Conservation (phyloP, 2,329 filamentous ascomycete genomes). For the Cladophialophora carrionii region DNA sequence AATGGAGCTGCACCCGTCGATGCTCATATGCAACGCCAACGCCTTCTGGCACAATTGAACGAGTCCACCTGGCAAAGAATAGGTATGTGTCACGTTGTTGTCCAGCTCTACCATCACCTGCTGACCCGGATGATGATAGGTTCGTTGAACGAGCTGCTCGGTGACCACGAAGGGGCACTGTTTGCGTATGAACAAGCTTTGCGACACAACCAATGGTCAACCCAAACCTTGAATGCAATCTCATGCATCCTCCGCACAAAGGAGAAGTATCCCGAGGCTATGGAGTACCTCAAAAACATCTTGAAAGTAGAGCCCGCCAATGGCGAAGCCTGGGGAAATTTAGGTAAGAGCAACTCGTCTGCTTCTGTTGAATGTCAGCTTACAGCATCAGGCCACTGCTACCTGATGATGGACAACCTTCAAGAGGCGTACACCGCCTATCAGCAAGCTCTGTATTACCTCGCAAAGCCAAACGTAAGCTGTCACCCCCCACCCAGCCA, state of each 20-base stretch:
- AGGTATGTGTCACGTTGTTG: constrained; percentile 62
- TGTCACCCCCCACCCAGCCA: not conserved
- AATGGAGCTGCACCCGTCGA: constrained; percentile 57
- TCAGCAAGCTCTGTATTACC: constrained; percentile 89
- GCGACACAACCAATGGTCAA: constrained; percentile 82
- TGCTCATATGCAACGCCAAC: constrained; percentile 44
- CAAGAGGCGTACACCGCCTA: constrained; percentile 97
- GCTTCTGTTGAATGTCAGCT: constrained; percentile 37
- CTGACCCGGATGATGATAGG: constrained; percentile 56
- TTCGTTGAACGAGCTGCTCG: constrained; percentile 81
- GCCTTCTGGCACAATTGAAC: constrained; percentile 77
- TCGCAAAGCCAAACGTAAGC: constrained; percentile 86
- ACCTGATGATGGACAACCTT: constrained; percentile 97
- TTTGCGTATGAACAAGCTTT: constrained; percentile 88
- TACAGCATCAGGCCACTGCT: constrained; percentile 76
- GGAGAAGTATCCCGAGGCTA: constrained; percentile 90
- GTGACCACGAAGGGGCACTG: constrained; percentile 85
- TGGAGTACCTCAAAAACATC: constrained; percentile 90
- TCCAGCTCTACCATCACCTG: constrained; percentile 6
- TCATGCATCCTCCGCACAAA: constrained; percentile 87
- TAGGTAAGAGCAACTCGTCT: constrained; percentile 65
- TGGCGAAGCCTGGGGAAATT: constrained; percentile 93
- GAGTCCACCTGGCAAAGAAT: constrained; percentile 91
- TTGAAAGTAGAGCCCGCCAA: constrained; percentile 86
- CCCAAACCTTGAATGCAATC: constrained; percentile 90